These are phyloP conservation scores for Raphidocelis subcapitata DNA, from an alignment of 139 green algal genomes.

Conservation along the genomic window DNA sequence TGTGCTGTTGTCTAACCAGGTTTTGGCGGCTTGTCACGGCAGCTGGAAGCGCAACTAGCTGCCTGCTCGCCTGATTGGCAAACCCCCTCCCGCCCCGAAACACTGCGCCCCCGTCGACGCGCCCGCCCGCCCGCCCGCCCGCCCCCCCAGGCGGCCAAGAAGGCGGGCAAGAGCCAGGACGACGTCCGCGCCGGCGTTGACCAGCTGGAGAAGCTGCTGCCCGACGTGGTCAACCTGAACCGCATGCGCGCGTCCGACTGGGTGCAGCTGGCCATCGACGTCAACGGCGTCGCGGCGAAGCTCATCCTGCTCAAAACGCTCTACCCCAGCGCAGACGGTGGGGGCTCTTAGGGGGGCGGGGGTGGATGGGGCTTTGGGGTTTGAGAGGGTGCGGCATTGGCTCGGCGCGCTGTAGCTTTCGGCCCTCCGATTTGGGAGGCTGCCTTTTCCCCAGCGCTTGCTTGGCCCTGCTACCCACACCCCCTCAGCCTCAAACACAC, in stretches of 20 bases:
- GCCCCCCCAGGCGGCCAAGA: slow-evolving; percentile 8
- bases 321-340: slow-evolving; percentile 25
- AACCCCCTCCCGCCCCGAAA: no score
- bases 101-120: no score
- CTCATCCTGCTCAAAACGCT: slow-evolving; percentile 21
- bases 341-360: slow-evolving; percentile 4
- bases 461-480: no score
- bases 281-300: slow-evolving; percentile 22
- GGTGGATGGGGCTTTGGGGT: neutral
- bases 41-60: no score
- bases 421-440: no score
- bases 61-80: no score
- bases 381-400: neutral
- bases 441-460: no score
- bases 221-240: slow-evolving; percentile 26
- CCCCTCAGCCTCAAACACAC: no score
- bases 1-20: no score
- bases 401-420: no score
- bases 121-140: neutral
- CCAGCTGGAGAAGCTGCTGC: slow-evolving; percentile 17
- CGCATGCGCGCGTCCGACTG: neutral
- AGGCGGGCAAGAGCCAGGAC: slow-evolving; percentile 1
- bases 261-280: slow-evolving; percentile 20
- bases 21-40: no score
- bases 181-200: slow-evolving; percentile 6